These are phyloP conservation scores for Aspergillus sclerotioniger DNA, from an alignment of 495 filamentous ascomycete species.

Conservation along the genomic window DNA sequence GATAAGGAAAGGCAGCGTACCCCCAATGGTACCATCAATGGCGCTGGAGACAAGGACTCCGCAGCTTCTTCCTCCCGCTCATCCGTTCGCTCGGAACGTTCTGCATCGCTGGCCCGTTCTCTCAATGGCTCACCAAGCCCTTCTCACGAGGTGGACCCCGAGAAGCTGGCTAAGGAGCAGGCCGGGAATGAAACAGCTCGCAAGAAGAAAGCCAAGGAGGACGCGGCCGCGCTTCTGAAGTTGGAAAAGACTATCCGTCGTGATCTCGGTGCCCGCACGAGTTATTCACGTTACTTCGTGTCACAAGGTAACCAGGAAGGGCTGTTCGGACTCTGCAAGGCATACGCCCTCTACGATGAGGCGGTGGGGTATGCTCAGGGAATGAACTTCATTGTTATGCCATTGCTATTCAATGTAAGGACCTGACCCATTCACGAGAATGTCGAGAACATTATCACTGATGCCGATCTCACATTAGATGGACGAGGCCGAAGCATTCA, in stretches of 20 bases:
- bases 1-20: constrained; percentile 66
- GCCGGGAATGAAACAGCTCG: constrained; percentile 61
- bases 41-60: constrained; percentile 57
- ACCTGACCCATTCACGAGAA: not conserved
- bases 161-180: constrained; percentile 64
- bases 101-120: constrained; percentile 59
- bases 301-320: constrained; percentile 90
- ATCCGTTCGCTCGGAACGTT: constrained; percentile 78
- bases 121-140: constrained; percentile 61
- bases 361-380: constrained; percentile 95
- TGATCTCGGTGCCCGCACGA: constrained; percentile 89
- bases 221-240: constrained; percentile 66
- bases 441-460: not conserved
- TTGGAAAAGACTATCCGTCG: constrained; percentile 88
- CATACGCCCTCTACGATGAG: constrained; percentile 94
- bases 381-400: constrained; percentile 98
- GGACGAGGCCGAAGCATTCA: constrained; percentile 96
- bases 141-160: constrained; percentile 60
- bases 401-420: constrained; percentile 90
- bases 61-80: constrained; percentile 67
- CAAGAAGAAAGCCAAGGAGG: constrained; percentile 74
- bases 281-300: constrained; percentile 90
- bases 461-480: constrained; percentile 55
- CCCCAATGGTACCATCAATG: constrained; percentile 40
- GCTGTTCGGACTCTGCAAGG: constrained; percentile 93